Evolutionary conservation across 805 yeast genomes (phyloP).

Genomic region (Saccharomycodes ludwigii): DNA sequence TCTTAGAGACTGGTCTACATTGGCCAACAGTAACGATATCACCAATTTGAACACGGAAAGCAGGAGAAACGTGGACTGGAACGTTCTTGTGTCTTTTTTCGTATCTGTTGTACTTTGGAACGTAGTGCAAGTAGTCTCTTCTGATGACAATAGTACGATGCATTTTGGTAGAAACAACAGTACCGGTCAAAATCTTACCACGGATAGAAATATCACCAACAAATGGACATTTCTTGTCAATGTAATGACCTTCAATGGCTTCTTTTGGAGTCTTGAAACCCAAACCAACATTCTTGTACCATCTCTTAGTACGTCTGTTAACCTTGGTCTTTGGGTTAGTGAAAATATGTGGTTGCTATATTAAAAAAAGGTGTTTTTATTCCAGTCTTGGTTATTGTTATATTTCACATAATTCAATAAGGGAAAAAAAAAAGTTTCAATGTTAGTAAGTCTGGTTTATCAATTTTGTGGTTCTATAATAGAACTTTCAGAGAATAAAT

Average conservation of each 20-base stretch:
- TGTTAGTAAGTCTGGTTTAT: background rate
- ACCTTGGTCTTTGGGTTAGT: conserved; percentile 99
- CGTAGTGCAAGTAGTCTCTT: conserved; percentile 99
- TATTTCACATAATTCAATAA: no score
- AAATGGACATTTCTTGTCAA: conserved; percentile 99
- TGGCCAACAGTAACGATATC: conserved; percentile 99
- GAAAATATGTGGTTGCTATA: conserved; percentile 99
- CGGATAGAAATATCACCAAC: conserved; percentile 94
- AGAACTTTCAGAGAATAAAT: no score
- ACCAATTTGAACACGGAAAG: conserved; percentile 99
- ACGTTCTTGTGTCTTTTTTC: conserved; percentile 99
- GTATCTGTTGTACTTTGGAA: conserved; percentile 99
- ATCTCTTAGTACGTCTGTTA: conserved; percentile 98
- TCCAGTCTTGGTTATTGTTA: no score
- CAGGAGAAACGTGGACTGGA: conserved; percentile 99
- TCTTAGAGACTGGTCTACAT: conserved; percentile 99
- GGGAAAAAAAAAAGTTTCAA: no score
- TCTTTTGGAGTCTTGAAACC: conserved; percentile 99
- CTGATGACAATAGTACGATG: conserved; percentile 99
- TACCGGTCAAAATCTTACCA: conserved; percentile 98
- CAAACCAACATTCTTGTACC: conserved; percentile 99
- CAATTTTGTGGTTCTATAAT: no score
- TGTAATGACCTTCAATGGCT: conserved; percentile 97
- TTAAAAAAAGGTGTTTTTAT: conserved; percentile 15
- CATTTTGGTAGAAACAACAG: conserved; percentile 99